A percentile compares a stretch with the other conserved stretches of the same genome.
phyloP scores from a whole-genome alignment of 768 basidiomycete genomes.

The Candolleomyces aberdarensis region DNA sequence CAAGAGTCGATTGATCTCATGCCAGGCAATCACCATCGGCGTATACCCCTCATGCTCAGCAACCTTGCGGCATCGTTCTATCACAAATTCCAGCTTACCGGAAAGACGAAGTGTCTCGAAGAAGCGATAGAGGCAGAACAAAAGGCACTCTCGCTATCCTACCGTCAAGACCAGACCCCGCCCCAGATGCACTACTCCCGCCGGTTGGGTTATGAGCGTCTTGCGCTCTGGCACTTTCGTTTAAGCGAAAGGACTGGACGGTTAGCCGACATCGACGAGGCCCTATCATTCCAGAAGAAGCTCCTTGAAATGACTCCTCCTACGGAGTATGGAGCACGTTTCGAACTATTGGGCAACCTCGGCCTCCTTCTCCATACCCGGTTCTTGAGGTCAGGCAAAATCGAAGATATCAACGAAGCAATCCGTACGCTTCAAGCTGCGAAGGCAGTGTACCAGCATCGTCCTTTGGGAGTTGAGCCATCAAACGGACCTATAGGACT shows the following conservation, averaged over 20 bases:
- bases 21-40: not conserved
- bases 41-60: not conserved
- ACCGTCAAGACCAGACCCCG: not conserved
- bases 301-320: not conserved
- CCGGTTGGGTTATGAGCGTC: not conserved
- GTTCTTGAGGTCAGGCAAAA: not conserved
- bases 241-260: not conserved
- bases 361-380: not conserved
- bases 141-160: not conserved
- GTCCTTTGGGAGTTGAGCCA: not conserved
- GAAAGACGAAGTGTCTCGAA: not conserved
- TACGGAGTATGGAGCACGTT: not conserved
- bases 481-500: not conserved
- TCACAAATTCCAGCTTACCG: not conserved
- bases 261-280: not conserved
- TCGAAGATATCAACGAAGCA: not conserved
- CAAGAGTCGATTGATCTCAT: not conserved
- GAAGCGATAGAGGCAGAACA: not conserved
- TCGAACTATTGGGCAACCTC: not conserved
- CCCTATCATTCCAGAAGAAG: not conserved
- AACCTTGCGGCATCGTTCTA: not conserved
- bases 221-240: not conserved
- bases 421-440: not conserved
- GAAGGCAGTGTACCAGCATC: not conserved
- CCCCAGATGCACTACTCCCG: too few relatives aligned